These are phyloP conservation scores for Xylariaceae sp. DNA, from an alignment of 2,329 filamentous ascomycete genomes.

Conservation along the genomic window DNA sequence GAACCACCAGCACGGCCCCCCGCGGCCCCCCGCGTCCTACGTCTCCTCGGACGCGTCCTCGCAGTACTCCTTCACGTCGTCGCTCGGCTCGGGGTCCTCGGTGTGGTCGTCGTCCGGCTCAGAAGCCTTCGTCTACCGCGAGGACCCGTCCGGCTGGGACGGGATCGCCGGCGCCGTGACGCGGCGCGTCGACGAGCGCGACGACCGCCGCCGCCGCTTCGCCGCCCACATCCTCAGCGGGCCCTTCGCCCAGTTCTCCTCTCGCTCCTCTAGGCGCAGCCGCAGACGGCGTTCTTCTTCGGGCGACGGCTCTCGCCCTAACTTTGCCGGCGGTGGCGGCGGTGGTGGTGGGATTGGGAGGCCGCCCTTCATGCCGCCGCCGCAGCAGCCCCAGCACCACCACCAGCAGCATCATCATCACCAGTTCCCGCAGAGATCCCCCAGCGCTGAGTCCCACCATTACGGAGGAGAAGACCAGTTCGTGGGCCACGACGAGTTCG, in stretches of 20 bases:
- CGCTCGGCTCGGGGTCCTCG: conserved; percentile 24
- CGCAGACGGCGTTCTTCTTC: conserved; percentile 12
- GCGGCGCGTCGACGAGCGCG: conserved; percentile 28
- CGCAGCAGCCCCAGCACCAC: conserved; percentile 5
- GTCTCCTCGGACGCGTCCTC: conserved; percentile 28
- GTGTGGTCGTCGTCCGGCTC: conserved; percentile 34
- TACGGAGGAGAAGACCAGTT: background rate
- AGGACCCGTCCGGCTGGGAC: conserved; percentile 31
- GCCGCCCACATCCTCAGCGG: conserved; percentile 37
- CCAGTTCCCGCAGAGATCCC: no score
- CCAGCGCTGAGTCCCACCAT: background rate
- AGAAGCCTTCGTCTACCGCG: conserved; percentile 34
- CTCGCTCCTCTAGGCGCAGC: conserved; percentile 9
- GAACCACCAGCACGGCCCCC: conserved; percentile 21
- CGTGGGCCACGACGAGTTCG: conserved; percentile 11
- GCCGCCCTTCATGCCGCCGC: no score
- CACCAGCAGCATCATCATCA: no score
- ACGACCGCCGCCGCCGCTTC: conserved; percentile 29
- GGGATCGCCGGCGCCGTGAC: conserved; percentile 35
- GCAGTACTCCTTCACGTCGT: conserved; percentile 27
- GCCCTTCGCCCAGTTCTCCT: conserved; percentile 32
- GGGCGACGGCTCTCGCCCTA: conserved; percentile 13
- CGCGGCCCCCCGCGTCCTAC: conserved; percentile 14
- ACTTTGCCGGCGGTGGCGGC: no score
- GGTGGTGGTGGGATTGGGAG: no score